Percentiles rank a stretch among this genome's conserved stretches.
Conservation (phyloP, 2,329 filamentous ascomycete species). For the Colletotrichum lindemuthianum region DNA sequence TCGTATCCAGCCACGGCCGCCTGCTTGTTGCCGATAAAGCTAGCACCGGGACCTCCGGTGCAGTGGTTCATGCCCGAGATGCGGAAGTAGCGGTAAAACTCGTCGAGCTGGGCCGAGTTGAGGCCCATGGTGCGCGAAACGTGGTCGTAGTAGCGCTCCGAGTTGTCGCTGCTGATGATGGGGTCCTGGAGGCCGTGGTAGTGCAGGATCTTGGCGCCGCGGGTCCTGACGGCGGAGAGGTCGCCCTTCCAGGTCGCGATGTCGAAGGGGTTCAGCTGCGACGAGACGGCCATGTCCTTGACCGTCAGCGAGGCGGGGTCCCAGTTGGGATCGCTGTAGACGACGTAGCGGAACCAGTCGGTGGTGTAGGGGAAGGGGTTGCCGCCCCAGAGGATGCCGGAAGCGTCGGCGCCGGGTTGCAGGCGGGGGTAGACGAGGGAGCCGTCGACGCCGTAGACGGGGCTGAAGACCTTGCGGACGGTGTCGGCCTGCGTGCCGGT, state of each 20-base stretch:
- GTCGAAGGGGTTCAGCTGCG: slow-evolving; percentile 47
- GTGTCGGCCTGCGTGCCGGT: slow-evolving; percentile 48
- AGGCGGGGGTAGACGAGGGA: slow-evolving; percentile 53
- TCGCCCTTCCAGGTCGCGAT: slow-evolving; percentile 53
- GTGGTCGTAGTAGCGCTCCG: slow-evolving; percentile 59
- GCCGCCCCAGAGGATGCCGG: slow-evolving; percentile 53
- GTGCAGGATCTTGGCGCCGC: slow-evolving; percentile 56
- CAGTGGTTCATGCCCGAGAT: slow-evolving; percentile 48
- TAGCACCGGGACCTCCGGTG: slow-evolving; percentile 41
- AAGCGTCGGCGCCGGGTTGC: slow-evolving; percentile 59
- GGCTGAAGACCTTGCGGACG: slow-evolving; percentile 45
- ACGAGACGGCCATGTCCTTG: slow-evolving; percentile 49
- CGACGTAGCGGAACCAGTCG: slow-evolving; percentile 51
- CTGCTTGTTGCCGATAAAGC: slow-evolving; percentile 41
- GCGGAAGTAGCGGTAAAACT: slow-evolving; percentile 47
- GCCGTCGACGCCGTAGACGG: slow-evolving; percentile 45
- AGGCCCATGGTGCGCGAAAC: slow-evolving; percentile 55
- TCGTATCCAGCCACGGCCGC: slow-evolving; percentile 39
- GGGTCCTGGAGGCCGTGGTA: slow-evolving; percentile 58
- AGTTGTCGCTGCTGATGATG: slow-evolving; percentile 55
- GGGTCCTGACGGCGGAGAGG: slow-evolving; percentile 49
- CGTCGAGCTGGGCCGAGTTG: slow-evolving; percentile 44
- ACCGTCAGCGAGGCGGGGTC: slow-evolving; percentile 45
- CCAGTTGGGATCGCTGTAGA: slow-evolving; percentile 52
- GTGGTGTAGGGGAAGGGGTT: slow-evolving; percentile 41